Base-by-base conservation (phyloP, 2,329 filamentous ascomycete genomes). In the Malbranchea zuffiana region DNA sequence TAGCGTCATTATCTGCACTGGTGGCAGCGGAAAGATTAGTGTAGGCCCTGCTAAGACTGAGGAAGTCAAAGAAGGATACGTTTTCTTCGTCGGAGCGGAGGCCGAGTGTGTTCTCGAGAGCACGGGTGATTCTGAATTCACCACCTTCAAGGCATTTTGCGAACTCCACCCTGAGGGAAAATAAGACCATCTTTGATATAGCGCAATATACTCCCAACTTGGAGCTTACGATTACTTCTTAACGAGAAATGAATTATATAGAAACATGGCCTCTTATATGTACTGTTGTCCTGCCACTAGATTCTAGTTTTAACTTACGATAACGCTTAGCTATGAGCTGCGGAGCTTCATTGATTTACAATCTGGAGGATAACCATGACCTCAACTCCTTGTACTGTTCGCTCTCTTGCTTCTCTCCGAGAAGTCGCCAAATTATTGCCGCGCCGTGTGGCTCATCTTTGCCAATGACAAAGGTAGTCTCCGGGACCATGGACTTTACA, bases 61-160 rank as follows among this genome's bases (percentile, higher is more conserved):
- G 56, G 77, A 82, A 50, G 67, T 86, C 31, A 72, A 75, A 57
- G 72, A 79, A 51, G 82, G 82, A 0, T 78, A 79, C 52, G 79
- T 87, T 19, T 87, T 75, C 59, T 88, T 87, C 52, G 82, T 95
- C 3, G 90, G 90, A 2, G 82, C 90, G 2, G 87, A 82, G 12
- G 87, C 90, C 0, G 82, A 92, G 60, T 69, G 82, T 23, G 72
- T 88, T 3, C 62, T 96, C 34, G 80, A 94, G 63, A 84, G 66
- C 43, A 64, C 60, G 10, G 62, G 35, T 7, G 63, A 69, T 1
- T 75, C 75, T 17, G 75, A 80, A 38, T 80, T 96, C 47, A 80
- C 81, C 17, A 87, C 82, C 0, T 98, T 92, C 68, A 90, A 87
- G 66, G 90, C 88, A 1, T 95, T 93, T 57, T 94, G 86, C 53